Evolutionary conservation across 192 early-diverging fungal species (phyloP).

Genomic region (Rhizophagus sp.): DNA sequence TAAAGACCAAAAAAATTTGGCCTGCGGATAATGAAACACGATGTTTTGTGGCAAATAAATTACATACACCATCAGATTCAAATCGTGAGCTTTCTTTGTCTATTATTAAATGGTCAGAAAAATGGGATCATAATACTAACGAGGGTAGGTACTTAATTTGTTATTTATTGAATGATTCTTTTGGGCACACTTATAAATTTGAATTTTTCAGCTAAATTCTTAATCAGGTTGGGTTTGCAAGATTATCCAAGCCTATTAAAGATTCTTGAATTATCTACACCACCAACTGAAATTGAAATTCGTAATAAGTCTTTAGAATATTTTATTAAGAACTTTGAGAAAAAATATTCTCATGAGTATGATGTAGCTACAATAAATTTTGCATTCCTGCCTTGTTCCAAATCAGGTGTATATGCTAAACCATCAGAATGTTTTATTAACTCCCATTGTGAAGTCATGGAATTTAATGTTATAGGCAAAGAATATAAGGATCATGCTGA

Average conservation of each 20-base stretch:
- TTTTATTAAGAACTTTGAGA: constrained; percentile 65
- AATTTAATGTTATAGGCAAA: constrained; percentile 62
- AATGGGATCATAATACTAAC: constrained; percentile 34
- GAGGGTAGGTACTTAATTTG: neutral
- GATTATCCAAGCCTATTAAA: constrained; percentile 43
- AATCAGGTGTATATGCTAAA: constrained; percentile 41
- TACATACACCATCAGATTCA: constrained; percentile 66
- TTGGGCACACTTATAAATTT: constrained; percentile 38
- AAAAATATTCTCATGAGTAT: constrained; percentile 56
- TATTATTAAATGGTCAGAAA: constrained; percentile 65
- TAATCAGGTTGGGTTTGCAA: constrained; percentile 51
- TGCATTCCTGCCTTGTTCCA: constrained; percentile 64
- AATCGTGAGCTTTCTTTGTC: constrained; percentile 60
- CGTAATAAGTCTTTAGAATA: constrained; percentile 63
- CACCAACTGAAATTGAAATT: constrained; percentile 27
- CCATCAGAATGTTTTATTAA: constrained; percentile 70
- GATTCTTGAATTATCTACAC: constrained; percentile 46
- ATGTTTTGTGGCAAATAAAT: constrained; percentile 59
- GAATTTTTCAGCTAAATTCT: constrained; percentile 40
- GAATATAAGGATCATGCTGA: constrained; percentile 50
- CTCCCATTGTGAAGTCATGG: constrained; percentile 59
- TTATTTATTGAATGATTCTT: constrained; percentile 9
- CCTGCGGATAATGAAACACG: constrained; percentile 22
- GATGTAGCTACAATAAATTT: constrained; percentile 40
- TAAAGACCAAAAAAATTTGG: constrained; percentile 35